Conservation (phyloP, 805 yeast species). For the Barnettozyma populi region DNA sequence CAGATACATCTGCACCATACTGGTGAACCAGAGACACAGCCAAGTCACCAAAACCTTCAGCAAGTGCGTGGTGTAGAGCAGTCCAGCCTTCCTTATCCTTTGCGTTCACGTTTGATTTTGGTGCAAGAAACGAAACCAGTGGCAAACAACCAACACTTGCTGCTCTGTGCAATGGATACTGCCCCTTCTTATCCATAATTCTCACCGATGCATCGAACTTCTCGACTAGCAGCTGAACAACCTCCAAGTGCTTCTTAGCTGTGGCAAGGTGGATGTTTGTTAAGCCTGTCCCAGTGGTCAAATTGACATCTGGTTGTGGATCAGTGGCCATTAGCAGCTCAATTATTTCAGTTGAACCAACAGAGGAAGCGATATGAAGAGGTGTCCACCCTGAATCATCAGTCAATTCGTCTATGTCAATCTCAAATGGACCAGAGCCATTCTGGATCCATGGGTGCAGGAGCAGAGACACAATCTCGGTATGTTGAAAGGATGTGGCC, state of each 20-base stretch:
- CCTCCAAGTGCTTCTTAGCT: conserved; percentile 54
- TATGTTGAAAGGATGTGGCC: conserved; percentile 68
- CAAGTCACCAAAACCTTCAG: conserved; percentile 83
- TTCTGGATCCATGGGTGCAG: conserved; percentile 29
- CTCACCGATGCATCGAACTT: conserved; percentile 52
- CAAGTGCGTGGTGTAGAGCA: conserved; percentile 81
- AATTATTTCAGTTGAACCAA: conserved; percentile 56
- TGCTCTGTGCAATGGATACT: conserved; percentile 75
- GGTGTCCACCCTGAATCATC: conserved; percentile 91
- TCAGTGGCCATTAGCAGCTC: conserved; percentile 42
- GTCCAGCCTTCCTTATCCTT: conserved; percentile 77
- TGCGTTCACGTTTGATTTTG: conserved; percentile 57
- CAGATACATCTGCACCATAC: conserved; percentile 58
- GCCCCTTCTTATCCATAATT: conserved; percentile 60
- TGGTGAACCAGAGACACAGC: conserved; percentile 51
- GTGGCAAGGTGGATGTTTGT: conserved; percentile 76
- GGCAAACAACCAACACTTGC: conserved; percentile 66
- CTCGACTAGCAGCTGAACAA: conserved; percentile 47
- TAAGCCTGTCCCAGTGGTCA: conserved; percentile 60
- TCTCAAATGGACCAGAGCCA: conserved; percentile 23
- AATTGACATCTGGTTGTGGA: conserved; percentile 56
- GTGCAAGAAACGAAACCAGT: conserved; percentile 48
- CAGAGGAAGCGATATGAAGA: conserved; percentile 73
- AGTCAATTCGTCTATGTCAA: conserved; percentile 59
- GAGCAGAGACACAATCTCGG: conserved; percentile 44